Base-by-base conservation (phyloP, 495 filamentous ascomycete genomes). In the Hypoxylon cercidicola region DNA sequence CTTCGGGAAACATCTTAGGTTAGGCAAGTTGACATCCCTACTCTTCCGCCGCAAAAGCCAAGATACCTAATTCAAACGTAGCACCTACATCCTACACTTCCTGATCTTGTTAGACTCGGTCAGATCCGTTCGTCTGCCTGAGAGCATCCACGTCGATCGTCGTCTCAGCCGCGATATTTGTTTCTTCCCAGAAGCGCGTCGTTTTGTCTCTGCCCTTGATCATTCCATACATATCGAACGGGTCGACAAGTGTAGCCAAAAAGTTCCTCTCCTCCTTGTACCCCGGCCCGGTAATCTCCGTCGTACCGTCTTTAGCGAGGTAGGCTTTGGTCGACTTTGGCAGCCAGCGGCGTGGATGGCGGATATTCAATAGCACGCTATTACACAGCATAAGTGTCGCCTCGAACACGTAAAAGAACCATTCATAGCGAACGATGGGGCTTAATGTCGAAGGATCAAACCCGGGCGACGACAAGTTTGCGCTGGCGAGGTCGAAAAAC, bases 331-430 rank as follows among this genome's bases (percentile, higher is more conserved):
- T 85, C 51, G 83, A 84, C 44, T 77, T 74, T 0, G 90, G 90
- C 45, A 93, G 75, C 60, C 78, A 88, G 21, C 64, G 68, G 64
- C 85, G 81, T 13, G 89, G 89, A 70, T 90, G 87, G 20, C 86
- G 79, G 10, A 83, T 66, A 63, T 91, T 91, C 55, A 89, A 70
- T 70, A 92, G 58, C 9, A 83, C 75, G 18, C 77, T 81, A 55
- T 91, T 92, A 45, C 65, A 46, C 2, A 88, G 77, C 89, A 93
- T 92, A 48, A 89, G 72, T 10, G 71, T 70, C 0, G 81, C 82
- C 71, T 92, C 90, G 61, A 91, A 91, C 32, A 92, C 77, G 75
- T 85, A 92, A 69, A 91, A 90, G 70, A 85, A 90, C 84, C 85
- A 88, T 70, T 92, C 89, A 50, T 89, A 83, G 21, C 85, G 83